A percentile compares a stretch with the other conserved stretches of the same genome.
Conservation (phyloP, 202 grass and related monocot species). For the Miscanthus sacchariflorus region DNA sequence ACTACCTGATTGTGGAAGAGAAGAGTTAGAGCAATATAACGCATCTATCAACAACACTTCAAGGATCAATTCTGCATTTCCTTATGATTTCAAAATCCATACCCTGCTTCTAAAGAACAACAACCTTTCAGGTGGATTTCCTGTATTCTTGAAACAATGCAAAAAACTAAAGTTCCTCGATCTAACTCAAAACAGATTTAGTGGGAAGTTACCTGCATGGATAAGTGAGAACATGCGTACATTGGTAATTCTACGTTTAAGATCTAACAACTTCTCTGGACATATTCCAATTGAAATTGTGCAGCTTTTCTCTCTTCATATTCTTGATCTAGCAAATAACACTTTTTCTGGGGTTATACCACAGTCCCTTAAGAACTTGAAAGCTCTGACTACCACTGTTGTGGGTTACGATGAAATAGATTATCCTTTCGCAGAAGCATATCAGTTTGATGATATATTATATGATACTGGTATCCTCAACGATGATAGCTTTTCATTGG, state of each 20-base stretch:
- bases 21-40: not conserved
- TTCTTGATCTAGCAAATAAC: not conserved
- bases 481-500: not conserved
- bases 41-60: not conserved
- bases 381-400: not conserved
- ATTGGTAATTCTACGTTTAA: slow-evolving; percentile 7
- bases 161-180: not conserved
- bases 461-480: too few relatives aligned
- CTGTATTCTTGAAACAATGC: not conserved
- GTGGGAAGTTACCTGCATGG: slow-evolving; percentile 25
- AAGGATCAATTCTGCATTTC: not conserved
- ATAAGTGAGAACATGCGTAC: not conserved
- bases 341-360: slow-evolving; percentile 31
- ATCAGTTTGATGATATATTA: too few relatives aligned
- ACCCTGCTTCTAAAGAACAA: not conserved
- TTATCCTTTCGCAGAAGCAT: not conserved
- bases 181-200: slow-evolving; percentile 31
- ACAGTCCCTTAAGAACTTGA: slow-evolving; percentile 14
- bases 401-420: not conserved
- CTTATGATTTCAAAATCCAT: not conserved
- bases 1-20: not conserved
- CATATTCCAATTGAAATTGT: slow-evolving; percentile 22
- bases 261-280: slow-evolving; percentile 42
- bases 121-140: slow-evolving; percentile 15
- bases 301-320: slow-evolving; percentile 4